phyloP scores from a whole-genome alignment of 2,329 filamentous ascomycete species.

The Aspergillus brasiliensis region DNA sequence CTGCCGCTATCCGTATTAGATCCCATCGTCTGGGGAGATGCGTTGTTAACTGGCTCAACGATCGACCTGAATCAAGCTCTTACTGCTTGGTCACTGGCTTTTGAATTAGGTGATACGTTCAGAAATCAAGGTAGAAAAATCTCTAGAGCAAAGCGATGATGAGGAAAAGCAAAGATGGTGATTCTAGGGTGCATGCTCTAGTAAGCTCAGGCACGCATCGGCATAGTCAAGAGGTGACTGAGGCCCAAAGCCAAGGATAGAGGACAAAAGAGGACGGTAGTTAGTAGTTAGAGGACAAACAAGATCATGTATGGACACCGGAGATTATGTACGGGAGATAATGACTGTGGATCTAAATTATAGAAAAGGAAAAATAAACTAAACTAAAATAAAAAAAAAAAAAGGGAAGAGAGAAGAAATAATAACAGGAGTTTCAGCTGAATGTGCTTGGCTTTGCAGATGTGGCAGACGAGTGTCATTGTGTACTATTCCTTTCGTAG shows the following conservation, averaged over 20 bases:
- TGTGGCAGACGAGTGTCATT: not conserved
- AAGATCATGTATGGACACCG: not conserved
- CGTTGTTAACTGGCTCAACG: not conserved
- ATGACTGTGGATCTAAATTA: not conserved
- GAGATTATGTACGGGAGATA: not conserved
- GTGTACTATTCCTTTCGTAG: not conserved
- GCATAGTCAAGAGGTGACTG: not conserved
- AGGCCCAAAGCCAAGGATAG: not conserved
- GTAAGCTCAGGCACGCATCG: not conserved
- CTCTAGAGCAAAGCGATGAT: too few relatives aligned
- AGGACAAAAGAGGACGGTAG: not conserved
- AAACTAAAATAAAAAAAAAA: too few relatives aligned
- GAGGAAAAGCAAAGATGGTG: not conserved
- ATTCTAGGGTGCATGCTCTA: not conserved
- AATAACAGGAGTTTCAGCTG: not conserved
- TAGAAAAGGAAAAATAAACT: too few relatives aligned
- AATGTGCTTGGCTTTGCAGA: not conserved
- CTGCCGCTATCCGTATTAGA: not conserved
- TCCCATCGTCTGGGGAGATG: not conserved
- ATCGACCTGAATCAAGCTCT: not conserved
- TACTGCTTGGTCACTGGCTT: not conserved
- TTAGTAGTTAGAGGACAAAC: not conserved
- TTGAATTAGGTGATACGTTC: not conserved
- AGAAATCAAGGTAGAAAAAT: not conserved
- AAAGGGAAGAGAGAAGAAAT: too few relatives aligned